Evolutionary conservation across 108 stramenopile species (phyloP), one percentile per base, ranked within the genome.

Genomic region (Cyclotella cryptica): DNA sequence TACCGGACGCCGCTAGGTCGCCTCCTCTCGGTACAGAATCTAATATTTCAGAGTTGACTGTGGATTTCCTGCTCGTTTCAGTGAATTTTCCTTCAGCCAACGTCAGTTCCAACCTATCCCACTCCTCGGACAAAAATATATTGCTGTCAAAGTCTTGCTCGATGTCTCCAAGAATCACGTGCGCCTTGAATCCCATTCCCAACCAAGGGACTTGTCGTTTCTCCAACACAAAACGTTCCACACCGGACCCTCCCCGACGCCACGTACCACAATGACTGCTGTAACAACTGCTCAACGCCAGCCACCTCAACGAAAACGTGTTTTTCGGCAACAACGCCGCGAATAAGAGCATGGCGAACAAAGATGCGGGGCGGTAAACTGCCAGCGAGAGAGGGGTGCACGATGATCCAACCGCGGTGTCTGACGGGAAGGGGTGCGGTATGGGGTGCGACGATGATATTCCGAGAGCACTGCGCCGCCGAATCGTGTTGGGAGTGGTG

Each of bases 11-110:
- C 3, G 66, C 43, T 39, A 17, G 39, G 49, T 30, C 43, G n/a
- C 80, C 80, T 47, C 80, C 80, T 55, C 80, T 68, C 11, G 80
- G 80, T 52, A 81, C 70, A 22, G 42, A 63, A 46, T 74, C 41
- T 39, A 81, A 63, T 19, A 74, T 47, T 64, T 52, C 43, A 42
- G n/a, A n/a, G n/a, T 53, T 53, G 18, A 53, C 11, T 18, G 52
- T 53, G 15, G 52, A 53, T n/a, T 53, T 70, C 21, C 24, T 57
- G 43, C 21, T n/a, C 14, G 29, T 41, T 22, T 45, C 19, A 58
- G n/a, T n/a, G n/a, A 41, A 6, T 6, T 53, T 19, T n/a, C n/a
- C n/a, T n/a, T 53, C 52, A 7, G 19, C 44, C 53, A n/a, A n/a
- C n/a, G n/a, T n/a, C n/a, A n/a, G n/a, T n/a, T n/a, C n/a, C n/a